Percentiles rank a stretch among this genome's conserved stretches.
phyloP scores from a whole-genome alignment of 345 rosid species.

The Eucalyptus lansdowneana region DNA sequence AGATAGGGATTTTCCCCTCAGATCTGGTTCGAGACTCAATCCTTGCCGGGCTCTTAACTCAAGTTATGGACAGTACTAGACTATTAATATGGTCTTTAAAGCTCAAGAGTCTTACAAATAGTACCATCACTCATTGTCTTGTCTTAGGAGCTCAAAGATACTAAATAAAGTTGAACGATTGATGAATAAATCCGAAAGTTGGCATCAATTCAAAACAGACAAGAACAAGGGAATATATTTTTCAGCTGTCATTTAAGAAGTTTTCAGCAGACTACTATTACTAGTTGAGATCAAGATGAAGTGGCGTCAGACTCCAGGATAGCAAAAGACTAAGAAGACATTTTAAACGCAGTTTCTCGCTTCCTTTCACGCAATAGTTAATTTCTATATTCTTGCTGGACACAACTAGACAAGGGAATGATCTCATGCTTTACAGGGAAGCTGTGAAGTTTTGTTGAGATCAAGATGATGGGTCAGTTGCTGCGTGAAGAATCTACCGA shows the following conservation, averaged over 20 bases:
- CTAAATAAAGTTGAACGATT: background rate
- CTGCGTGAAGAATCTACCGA: background rate
- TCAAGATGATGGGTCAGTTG: constrained; percentile 5
- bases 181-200: background rate
- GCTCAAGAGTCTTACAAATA: background rate
- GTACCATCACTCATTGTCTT: background rate
- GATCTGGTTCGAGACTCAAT: background rate
- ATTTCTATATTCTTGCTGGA: background rate
- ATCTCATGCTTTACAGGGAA: background rate
- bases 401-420: background rate
- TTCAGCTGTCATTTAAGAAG: too few relatives aligned
- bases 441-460: background rate
- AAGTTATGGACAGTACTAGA: background rate
- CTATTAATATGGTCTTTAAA: background rate
- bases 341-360: background rate
- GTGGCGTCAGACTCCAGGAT: background rate
- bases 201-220: background rate
- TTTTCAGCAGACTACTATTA: background rate
- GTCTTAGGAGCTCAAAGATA: background rate
- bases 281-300: too few relatives aligned
- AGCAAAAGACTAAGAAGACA: background rate
- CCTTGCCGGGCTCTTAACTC: background rate
- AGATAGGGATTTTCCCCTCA: background rate
- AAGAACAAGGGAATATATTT: background rate
- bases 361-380: background rate